Evolutionary conservation across 2,329 filamentous ascomycete genomes (phyloP), one percentile per base, ranked within the genome.

Genomic region (Rutstroemia sp.): DNA sequence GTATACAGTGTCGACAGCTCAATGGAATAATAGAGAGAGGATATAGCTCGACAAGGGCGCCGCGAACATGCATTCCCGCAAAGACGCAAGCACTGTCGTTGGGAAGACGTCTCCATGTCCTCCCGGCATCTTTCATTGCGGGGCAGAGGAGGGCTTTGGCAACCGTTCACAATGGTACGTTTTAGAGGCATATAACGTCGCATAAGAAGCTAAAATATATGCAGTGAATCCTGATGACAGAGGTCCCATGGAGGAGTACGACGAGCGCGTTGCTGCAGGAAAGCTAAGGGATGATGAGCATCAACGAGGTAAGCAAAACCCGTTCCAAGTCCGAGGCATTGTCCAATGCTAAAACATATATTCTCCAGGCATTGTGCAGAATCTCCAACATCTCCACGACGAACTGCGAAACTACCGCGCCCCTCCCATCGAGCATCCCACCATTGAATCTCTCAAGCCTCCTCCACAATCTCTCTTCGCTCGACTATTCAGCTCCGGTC

Each of bases 191-290:
- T 14, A 7, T 5, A 6, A 27, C 0, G 12, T 1, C 2, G 12
- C 4, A 27, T 27, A 5, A 5, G 21, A 14, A 21, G 19, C 37
- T 52, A 62, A 25, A 50, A 38, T 7, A 44, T 45, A 4, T 25
- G 10, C 41, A 68, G 67, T 58, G 8, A 67, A 69, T 45, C 60
- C 47, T 10, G 63, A 68, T 42, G 64, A 67, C 58, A 58, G 54
- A 44, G 92, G 92, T 0, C 94, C 94, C 2, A 79, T 97, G 67
- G 80, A 85, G 62, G 92, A 97, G 72, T 99, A 99, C 71, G 87
- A 96, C 70, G 78, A 80, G 58, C 82, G 92, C 48, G 92, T 99
- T 8, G 77, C 83, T 48, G 75, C 78, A 45, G 90, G 91, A 10
- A 76, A 82, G 49, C 71, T 99, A 62, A 81, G 87, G 62, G 90